Evolutionary conservation across 805 yeast genomes (phyloP).

Genomic region (Lachancea nothofagi): DNA sequence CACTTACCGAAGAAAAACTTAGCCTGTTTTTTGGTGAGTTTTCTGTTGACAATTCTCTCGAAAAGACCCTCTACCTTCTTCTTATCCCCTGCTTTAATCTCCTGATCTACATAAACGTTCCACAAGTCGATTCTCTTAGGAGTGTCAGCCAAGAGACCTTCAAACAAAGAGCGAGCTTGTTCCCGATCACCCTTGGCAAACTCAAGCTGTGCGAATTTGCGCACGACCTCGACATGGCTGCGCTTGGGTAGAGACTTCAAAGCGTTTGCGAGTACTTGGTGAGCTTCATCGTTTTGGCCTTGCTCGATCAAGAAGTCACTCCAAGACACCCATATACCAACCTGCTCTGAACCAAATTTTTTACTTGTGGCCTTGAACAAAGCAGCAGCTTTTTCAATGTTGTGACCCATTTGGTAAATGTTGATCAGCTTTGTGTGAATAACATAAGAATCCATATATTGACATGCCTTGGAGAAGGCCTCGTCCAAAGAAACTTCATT

Average conservation of each 20-base stretch:
- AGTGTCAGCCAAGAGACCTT: conserved; percentile 83
- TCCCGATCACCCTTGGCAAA: conserved; percentile 84
- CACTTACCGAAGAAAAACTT: conserved; percentile 92
- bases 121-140: conserved; percentile 90
- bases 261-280: conserved; percentile 67
- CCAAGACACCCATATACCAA: conserved; percentile 75
- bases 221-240: conserved; percentile 71
- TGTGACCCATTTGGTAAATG: conserved; percentile 70
- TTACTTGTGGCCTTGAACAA: conserved; percentile 64
- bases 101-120: conserved; percentile 94
- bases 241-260: conserved; percentile 65
- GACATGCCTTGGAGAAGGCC: conserved; percentile 76
- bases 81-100: conserved; percentile 65
- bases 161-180: conserved; percentile 90
- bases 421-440: conserved; percentile 77
- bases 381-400: conserved; percentile 61
- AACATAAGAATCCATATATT: conserved; percentile 81
- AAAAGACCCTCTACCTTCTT: conserved; percentile 69
- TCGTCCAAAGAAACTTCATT: conserved; percentile 74
- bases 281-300: conserved; percentile 52
- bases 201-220: conserved; percentile 86
- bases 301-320: conserved; percentile 69
- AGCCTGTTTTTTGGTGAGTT: conserved; percentile 81
- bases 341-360: conserved; percentile 66
- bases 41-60: conserved; percentile 65